Conservation (phyloP, 139 green algal species). For the Coelastrella sp. region DNA sequence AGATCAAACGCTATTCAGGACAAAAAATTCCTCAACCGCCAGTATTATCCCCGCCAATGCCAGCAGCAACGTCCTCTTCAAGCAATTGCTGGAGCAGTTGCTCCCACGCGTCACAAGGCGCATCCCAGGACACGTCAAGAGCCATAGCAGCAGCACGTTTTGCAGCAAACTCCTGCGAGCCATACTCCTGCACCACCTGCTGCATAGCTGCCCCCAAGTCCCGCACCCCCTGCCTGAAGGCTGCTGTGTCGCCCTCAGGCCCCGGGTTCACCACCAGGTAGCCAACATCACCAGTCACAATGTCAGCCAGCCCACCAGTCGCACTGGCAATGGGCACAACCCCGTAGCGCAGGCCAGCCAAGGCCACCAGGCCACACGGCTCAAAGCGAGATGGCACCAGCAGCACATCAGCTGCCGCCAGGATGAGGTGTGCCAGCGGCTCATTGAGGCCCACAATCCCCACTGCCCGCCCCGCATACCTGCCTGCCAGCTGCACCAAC, state of each 20-base stretch:
- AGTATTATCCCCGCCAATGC: background rate
- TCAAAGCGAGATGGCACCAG: conserved; percentile 88
- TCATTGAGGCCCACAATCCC: conserved; percentile 76
- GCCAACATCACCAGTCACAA: conserved; percentile 51
- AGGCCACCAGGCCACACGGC: conserved; percentile 88
- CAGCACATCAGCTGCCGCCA: conserved; percentile 82
- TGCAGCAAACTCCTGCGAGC: conserved; percentile 26
- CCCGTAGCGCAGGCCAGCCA: conserved; percentile 81
- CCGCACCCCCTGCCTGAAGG: conserved; percentile 41
- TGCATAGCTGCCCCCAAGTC: conserved; percentile 52
- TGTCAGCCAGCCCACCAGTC: conserved; percentile 81
- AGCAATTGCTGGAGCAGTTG: conserved; percentile 49
- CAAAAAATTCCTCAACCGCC: background rate
- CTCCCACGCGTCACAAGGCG: conserved; percentile 73
- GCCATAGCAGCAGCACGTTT: conserved; percentile 69
- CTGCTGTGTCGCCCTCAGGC: conserved; percentile 29
- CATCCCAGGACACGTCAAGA: conserved; percentile 79
- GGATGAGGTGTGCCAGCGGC: conserved; percentile 77
- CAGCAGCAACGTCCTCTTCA: background rate
- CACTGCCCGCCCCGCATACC: conserved; percentile 68
- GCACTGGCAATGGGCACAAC: conserved; percentile 77
- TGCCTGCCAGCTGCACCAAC: conserved; percentile 59
- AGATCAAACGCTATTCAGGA: too few species aligned
- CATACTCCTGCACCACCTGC: conserved; percentile 50
- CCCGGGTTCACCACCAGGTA: background rate